Conservation (phyloP, 495 filamentous ascomycete genomes). For the Podospora pseudoanserina region DNA sequence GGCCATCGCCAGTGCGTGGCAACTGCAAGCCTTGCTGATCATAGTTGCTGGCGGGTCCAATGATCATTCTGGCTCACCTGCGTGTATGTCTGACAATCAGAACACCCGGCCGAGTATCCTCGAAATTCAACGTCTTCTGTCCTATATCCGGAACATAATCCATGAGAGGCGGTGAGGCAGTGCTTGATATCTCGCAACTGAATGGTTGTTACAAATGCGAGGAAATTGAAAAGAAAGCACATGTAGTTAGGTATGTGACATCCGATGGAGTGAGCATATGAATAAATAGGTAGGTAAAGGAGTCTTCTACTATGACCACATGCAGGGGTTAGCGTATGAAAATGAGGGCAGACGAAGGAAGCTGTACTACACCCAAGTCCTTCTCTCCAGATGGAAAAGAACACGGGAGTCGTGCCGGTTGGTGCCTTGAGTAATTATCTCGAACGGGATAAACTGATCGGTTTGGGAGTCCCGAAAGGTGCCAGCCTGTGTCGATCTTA, state of each 20-base stretch:
- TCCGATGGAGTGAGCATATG: neutral
- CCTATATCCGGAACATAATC: neutral
- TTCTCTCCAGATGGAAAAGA: neutral
- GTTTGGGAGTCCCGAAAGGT: neutral
- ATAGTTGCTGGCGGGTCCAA: neutral
- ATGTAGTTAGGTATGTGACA: neutral
- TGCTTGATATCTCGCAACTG: neutral
- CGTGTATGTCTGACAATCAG: neutral
- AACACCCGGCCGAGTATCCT: neutral
- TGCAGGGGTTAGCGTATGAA: neutral
- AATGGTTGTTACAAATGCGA: neutral
- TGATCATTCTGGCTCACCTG: neutral
- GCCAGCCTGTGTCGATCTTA: neutral
- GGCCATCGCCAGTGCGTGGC: constrained; percentile 1
- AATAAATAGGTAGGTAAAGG: neutral
- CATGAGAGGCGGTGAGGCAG: neutral
- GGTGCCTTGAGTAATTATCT: neutral
- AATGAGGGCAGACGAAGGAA: neutral
- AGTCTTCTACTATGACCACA: neutral
- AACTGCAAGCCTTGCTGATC: constrained; percentile 5
- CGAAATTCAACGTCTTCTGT: neutral
- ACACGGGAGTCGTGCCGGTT: neutral
- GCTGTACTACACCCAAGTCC: neutral
- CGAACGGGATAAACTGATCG: neutral
- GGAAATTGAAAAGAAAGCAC: neutral